Evolutionary conservation across 2,329 filamentous ascomycete species (phyloP).

Genomic region (Fusarium neocosmosporiellum): DNA sequence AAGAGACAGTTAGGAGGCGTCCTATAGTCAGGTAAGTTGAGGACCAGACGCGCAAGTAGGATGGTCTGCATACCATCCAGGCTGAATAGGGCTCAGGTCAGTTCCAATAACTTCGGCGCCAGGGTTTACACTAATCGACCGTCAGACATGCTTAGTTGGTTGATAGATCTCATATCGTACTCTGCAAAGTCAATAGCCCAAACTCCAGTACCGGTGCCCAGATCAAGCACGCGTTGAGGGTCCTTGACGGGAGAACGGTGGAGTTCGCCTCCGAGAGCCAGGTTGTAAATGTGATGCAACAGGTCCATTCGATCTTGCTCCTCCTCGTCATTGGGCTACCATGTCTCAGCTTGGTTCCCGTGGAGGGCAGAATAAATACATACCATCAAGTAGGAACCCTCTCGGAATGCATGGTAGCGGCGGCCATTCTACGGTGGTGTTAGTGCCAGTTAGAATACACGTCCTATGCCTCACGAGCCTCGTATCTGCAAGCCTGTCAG

Average conservation of each 20-base stretch:
- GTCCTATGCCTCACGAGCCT: background rate
- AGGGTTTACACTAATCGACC: constrained; percentile 1
- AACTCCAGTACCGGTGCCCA: constrained; percentile 5
- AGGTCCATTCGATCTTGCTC: constrained; percentile 17
- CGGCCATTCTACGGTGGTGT: background rate
- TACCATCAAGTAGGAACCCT: constrained; percentile 8
- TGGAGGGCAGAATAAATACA: background rate
- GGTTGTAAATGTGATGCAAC: constrained; percentile 2
- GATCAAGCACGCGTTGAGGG: constrained; percentile 1
- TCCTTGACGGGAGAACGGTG: background rate
- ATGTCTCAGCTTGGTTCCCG: background rate
- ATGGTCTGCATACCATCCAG: constrained; percentile 7
- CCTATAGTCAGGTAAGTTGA: background rate
- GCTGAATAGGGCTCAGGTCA: constrained; percentile 26
- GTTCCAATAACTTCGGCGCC: constrained; percentile 19
- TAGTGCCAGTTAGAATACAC: background rate
- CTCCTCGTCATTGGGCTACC: constrained; percentile 44
- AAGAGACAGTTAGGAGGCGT: constrained; percentile 14
- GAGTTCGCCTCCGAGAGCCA: background rate
- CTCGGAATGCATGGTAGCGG: constrained; percentile 8
- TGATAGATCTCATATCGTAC: background rate
- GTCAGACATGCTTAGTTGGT: background rate
- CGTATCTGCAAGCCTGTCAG: background rate
- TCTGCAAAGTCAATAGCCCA: constrained; percentile 18
- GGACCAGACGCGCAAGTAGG: too few species aligned